Base-by-base conservation (phyloP, 2,329 filamentous ascomycete genomes). In the Pyrenophora seminiperda region DNA sequence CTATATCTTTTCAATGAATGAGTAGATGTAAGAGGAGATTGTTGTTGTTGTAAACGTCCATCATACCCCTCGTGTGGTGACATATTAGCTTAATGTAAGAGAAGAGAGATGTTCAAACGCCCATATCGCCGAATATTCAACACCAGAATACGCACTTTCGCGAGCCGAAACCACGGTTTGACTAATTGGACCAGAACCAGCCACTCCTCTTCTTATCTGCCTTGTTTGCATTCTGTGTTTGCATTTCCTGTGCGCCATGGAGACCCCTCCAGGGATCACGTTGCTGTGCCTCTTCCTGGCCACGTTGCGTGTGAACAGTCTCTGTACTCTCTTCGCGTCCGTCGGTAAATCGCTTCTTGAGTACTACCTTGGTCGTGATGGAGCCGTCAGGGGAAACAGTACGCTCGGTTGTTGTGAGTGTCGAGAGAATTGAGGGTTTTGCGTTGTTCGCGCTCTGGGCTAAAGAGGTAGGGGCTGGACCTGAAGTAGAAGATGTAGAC, bases 291-390 rank as follows among this genome's bases (percentile, higher is more conserved):
- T 47, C 38, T 10, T 64, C 59, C 13, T 71, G 62, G 11, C 64
- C 65, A 7, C 60, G 63, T 32, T 68, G 61, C 0, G 75, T 79
- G 29, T 84, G 79, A 3, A 80, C 71, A 6, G 79, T 82, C 58
- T 84, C 81, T 7, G 80, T 77, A 27, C 71, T 81, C 64, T 86
- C 83, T 61, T 86, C 83, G 3, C 77, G 75, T 0, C 84, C 84
- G 70, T 86, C 83, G 1, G 80, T 74, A 59, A 84, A 87, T 2
- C 80, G 76, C 61, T 80, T 82, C 54, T 82, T 86, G 13, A 83
- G 70, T 7, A 83, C 72, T 1, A 79, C 77, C 58, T 81, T 84
- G 0, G 81, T 85, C 7, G 81, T 79, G 2, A 84, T 71, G 0
- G 79, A 81, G 10, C 84, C 84, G 63, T 86, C 83, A 0, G 81